Evolutionary conservation across 306 rosid genomes (phyloP).

Genomic region (Potentilla sterilis): DNA sequence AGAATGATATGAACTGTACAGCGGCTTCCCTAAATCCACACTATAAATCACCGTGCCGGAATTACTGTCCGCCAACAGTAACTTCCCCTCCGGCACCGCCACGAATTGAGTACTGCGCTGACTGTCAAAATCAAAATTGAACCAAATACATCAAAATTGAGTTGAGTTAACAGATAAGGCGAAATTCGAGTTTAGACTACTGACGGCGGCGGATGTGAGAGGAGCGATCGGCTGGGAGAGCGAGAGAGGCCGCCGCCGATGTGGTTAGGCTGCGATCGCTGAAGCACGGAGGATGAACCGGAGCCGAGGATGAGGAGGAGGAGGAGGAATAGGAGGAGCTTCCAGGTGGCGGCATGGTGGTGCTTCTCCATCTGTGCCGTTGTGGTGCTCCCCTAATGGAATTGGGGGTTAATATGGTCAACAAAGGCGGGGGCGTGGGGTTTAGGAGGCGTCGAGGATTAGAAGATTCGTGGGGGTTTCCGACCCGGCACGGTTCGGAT

Average conservation of each 20-base stretch:
- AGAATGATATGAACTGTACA: conserved; percentile 59
- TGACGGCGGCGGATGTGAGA: conserved; percentile 43
- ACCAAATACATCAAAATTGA: neutral
- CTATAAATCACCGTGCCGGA: conserved; percentile 60
- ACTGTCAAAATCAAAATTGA: conserved; percentile 19
- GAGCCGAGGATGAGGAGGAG: neutral
- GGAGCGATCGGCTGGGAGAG: conserved; percentile 44
- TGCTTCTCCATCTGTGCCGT: conserved; percentile 27
- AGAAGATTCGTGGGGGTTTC: conserved; percentile 40
- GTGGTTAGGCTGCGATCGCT: neutral
- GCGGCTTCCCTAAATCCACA: conserved; percentile 58
- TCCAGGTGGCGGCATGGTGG: neutral
- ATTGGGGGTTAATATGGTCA: neutral
- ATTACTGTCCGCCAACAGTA: conserved; percentile 54
- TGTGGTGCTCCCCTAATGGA: neutral
- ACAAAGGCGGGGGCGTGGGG: conserved; percentile 2
- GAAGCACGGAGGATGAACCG: neutral
- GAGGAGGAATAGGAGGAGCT: neutral
- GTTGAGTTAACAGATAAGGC: neutral
- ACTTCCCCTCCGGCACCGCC: conserved; percentile 59
- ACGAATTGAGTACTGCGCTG: conserved; percentile 42
- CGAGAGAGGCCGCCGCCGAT: conserved; percentile 19
- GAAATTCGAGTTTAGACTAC: neutral
- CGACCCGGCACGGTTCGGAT: conserved; percentile 27
- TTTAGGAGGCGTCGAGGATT: conserved; percentile 1